Conservation (phyloP, 1,284 basidiomycete genomes). For the Gomphus sp. region DNA sequence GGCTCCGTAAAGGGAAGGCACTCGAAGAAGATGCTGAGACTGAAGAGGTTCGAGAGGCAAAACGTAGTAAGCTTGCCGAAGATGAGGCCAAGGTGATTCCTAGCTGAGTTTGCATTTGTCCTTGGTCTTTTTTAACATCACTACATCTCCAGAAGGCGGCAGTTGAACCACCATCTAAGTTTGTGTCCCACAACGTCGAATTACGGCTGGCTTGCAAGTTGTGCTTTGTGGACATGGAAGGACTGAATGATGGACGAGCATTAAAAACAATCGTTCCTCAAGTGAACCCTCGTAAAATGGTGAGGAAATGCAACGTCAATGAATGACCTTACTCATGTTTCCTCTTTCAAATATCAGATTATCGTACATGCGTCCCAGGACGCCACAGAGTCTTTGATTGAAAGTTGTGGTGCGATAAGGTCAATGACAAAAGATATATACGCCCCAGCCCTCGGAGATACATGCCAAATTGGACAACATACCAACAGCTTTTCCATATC, state of each 20-base stretch:
- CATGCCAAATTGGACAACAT: constrained; percentile 87
- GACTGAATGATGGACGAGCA: constrained; percentile 91
- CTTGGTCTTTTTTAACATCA: constrained; percentile 4
- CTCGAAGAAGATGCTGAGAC: constrained; percentile 83
- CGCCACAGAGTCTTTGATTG: constrained; percentile 65
- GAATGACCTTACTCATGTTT: neutral
- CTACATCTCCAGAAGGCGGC: constrained; percentile 44
- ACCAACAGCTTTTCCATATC: constrained; percentile 92
- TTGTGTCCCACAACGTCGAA: constrained; percentile 63
- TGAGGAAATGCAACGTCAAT: constrained; percentile 19
- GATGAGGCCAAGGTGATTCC: constrained; percentile 68
- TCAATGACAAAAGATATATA: constrained; percentile 89
- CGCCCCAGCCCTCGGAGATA: constrained; percentile 66
- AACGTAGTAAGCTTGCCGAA: constrained; percentile 60
- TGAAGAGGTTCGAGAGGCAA: constrained; percentile 71
- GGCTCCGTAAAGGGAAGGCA: constrained; percentile 82
- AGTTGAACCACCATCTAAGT: constrained; percentile 88
- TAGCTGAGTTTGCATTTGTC: neutral
- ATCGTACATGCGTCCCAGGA: constrained; percentile 70
- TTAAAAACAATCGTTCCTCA: constrained; percentile 96
- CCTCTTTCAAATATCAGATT: constrained; percentile 44
- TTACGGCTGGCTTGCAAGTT: constrained; percentile 79
- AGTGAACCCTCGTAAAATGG: constrained; percentile 93
- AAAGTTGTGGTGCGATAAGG: constrained; percentile 73
- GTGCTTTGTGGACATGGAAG: constrained; percentile 92